Evolutionary conservation across 2,329 filamentous ascomycete genomes (phyloP).

Genomic region (Tolypocladium pustulatum): DNA sequence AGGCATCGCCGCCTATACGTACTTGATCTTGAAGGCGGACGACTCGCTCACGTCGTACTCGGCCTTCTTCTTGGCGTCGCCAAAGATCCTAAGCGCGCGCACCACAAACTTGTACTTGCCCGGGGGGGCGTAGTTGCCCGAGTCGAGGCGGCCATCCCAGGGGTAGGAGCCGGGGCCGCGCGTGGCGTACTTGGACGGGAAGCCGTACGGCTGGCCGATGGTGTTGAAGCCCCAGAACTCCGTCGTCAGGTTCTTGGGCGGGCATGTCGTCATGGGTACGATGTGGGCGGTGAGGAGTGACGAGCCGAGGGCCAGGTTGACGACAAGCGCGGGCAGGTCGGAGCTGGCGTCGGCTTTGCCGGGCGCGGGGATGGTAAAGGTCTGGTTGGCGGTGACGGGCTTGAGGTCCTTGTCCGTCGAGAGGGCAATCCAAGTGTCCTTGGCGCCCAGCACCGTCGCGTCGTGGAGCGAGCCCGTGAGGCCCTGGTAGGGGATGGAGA

Average conservation of each 20-base stretch:
- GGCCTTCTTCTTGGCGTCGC: constrained; percentile 27
- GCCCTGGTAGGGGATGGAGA: constrained; percentile 31
- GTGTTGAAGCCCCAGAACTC: constrained; percentile 27
- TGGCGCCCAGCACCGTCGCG: constrained; percentile 11
- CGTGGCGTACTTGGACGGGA: constrained; percentile 24
- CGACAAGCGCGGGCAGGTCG: constrained; percentile 27
- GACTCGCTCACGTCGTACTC: constrained; percentile 38
- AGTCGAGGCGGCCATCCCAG: constrained; percentile 37
- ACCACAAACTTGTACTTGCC: constrained; percentile 40
- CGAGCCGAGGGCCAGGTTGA: constrained; percentile 34
- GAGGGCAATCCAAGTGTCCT: constrained; percentile 17
- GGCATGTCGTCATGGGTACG: constrained; percentile 24
- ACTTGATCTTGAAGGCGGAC: constrained; percentile 32
- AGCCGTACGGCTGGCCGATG: constrained; percentile 31
- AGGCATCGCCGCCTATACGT: constrained; percentile 12
- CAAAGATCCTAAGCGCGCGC: constrained; percentile 39
- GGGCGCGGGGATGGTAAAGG: constrained; percentile 29
- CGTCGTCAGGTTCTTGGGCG: constrained; percentile 14
- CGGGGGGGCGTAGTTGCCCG: constrained; percentile 35
- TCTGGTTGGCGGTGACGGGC: constrained; percentile 21
- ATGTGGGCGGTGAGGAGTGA: constrained; percentile 32
- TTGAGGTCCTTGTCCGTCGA: constrained; percentile 20
- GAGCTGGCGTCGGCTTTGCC: constrained; percentile 21
- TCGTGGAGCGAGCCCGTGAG: constrained; percentile 23
- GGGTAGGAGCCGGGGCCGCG: constrained; percentile 12